Base-by-base conservation (phyloP, 192 early-diverging fungal species). In the Gonapodya sp. region DNA sequence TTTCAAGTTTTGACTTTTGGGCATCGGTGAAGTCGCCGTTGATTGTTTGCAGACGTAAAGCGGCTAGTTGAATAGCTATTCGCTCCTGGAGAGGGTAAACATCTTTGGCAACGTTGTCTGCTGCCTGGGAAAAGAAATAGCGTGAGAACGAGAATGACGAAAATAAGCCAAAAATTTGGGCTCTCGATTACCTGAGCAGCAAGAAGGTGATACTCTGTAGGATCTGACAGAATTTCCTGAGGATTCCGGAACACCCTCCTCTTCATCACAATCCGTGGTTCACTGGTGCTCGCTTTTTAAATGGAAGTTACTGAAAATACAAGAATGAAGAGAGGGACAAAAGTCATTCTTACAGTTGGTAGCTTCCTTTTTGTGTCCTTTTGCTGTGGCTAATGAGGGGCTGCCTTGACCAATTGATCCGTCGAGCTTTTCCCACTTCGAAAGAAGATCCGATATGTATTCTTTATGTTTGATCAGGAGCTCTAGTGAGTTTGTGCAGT, bases 221-320 rank as follows among this genome's bases (percentile, higher is more conserved):
- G 84, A 81, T 90, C 86, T 31, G 82, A 77, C 14, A 83, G 35
- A 0, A 32, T 36, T 73, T 89, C 87, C 2, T 81, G 64, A 2
- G 81, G 82, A 73, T 90, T 85, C 33, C 85, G 82, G 83, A 90
- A 90, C 1, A 90, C 79, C 2, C 89, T 81, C 80, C 86, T 89
- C 37, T 87, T 90, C 74, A 90, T 36, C 1, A 87, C 64, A 30
- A 90, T 36, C 32, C 36, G 34, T 32, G 77, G 35, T 35, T 80
- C 73, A 24, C 36, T 35, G 79, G 78, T 35, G 35, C 0, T 16
- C 0, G 33, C 0, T 81, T 34, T 18, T 32, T 0, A 32, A 14
- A 18, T 79, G 36, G 36, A 34, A 34, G 78, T 78, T 75, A 36
- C 24, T 75, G 34, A 2, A 77, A 32, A 24, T 2, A 32, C n/a